Evolutionary conservation across 805 yeast species (phyloP).

Genomic region (Wickerhamiella spandovensis): DNA sequence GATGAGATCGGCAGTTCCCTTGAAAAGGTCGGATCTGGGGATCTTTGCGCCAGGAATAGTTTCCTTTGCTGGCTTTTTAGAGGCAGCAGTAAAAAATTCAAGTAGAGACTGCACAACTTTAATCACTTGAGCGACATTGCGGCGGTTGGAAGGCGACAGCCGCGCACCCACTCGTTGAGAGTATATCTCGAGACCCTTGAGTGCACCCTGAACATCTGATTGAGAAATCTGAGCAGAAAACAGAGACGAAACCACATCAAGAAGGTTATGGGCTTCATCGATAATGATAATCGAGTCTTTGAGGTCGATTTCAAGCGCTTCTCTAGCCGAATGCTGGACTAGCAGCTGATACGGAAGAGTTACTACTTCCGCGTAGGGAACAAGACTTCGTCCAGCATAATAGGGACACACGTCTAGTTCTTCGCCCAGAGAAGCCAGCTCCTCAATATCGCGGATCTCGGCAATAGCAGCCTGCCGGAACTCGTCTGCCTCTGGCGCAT

Average conservation of each 20-base stretch:
- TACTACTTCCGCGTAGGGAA: slow-evolving; percentile 53
- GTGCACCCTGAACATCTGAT: slow-evolving; percentile 34
- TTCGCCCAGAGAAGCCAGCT: slow-evolving; percentile 48
- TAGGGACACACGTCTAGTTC: slow-evolving; percentile 61
- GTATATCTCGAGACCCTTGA: slow-evolving; percentile 41
- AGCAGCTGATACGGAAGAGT: slow-evolving; percentile 78
- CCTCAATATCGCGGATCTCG: slow-evolving; percentile 66
- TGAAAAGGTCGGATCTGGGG: slow-evolving; percentile 39
- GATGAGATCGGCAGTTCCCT: slow-evolving; percentile 53
- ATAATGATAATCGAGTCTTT: slow-evolving; percentile 58
- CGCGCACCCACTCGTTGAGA: slow-evolving; percentile 45
- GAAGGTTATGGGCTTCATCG: slow-evolving; percentile 85
- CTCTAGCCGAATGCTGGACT: slow-evolving; percentile 47
- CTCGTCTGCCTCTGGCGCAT: slow-evolving; percentile 23
- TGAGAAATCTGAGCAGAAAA: slow-evolving; percentile 48
- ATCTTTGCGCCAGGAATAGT: slow-evolving; percentile 43
- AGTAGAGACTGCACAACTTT: slow-evolving; percentile 42
- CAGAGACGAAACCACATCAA: slow-evolving; percentile 61
- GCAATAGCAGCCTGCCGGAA: slow-evolving; percentile 46
- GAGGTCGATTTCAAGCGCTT: slow-evolving; percentile 43
- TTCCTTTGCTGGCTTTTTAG: slow-evolving; percentile 19
- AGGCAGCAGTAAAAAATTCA: slow-evolving; percentile 30
- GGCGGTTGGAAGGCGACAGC: slow-evolving; percentile 58
- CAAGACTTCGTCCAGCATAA: slow-evolving; percentile 51
- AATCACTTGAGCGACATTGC: slow-evolving; percentile 49